A percentile compares a stretch with the other conserved stretches of the same genome.
phyloP scores from a whole-genome alignment of 2,329 filamentous ascomycete genomes.

The Emergomyces orientalis region DNA sequence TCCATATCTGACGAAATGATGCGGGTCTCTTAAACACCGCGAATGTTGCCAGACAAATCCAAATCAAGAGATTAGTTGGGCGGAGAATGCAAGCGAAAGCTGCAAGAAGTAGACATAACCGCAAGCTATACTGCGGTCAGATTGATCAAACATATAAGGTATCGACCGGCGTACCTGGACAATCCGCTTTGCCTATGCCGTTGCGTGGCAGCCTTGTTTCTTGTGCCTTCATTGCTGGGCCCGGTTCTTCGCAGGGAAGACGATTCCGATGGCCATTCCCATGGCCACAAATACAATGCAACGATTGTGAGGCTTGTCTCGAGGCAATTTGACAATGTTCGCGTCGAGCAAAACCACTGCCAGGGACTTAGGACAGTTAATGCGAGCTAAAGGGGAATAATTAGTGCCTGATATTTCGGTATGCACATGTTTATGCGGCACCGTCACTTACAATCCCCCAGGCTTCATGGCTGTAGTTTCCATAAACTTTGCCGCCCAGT shows the following conservation, averaged over 20 bases:
- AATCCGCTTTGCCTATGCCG: constrained; percentile 10
- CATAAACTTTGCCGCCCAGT: constrained; percentile 65
- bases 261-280: constrained; percentile 50
- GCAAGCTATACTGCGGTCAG: constrained; percentile 37
- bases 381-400: constrained; percentile 46
- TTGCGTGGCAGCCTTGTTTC: background rate
- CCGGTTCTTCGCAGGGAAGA: constrained; percentile 3
- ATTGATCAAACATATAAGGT: background rate
- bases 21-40: constrained; percentile 35
- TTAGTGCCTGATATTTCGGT: constrained; percentile 12
- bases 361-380: constrained; percentile 71
- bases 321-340: constrained; percentile 88
- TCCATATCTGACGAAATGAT: background rate
- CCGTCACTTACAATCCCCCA: constrained; percentile 57
- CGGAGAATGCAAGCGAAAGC: constrained; percentile 75
- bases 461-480: constrained; percentile 51
- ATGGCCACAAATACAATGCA: constrained; percentile 79
- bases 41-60: constrained; percentile 57
- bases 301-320: constrained; percentile 79
- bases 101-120: constrained; percentile 62
- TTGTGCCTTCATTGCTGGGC: background rate
- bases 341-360: constrained; percentile 92
- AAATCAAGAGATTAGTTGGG: constrained; percentile 82
- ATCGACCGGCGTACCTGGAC: constrained; percentile 20
- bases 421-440: background rate